These are phyloP conservation scores for Phaeotremella skinneri DNA, from an alignment of 768 basidiomycete species.

Conservation along the genomic window DNA sequence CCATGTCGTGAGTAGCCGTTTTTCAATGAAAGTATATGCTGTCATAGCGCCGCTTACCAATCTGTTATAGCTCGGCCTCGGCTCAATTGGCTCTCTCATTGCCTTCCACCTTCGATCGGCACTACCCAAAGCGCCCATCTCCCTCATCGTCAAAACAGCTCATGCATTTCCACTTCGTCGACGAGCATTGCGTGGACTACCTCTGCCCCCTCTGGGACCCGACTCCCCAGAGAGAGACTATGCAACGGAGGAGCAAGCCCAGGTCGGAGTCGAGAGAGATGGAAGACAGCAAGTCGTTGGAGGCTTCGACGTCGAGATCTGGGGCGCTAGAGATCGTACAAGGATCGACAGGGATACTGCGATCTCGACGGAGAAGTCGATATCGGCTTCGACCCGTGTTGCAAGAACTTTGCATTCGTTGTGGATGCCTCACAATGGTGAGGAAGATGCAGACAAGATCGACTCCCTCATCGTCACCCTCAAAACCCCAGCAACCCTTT, in stretches of 20 bases:
- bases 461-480: conserved; percentile 77
- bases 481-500: conserved; percentile 68
- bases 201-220: background rate
- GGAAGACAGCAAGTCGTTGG: conserved; percentile 20
- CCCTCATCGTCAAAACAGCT: conserved; percentile 63
- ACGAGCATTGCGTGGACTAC: background rate
- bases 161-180: conserved; percentile 2
- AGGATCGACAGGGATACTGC: background rate
- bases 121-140: conserved; percentile 55
- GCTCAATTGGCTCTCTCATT: conserved; percentile 77
- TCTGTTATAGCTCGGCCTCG: conserved; percentile 61
- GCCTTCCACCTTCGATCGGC: conserved; percentile 70
- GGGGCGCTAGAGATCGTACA: background rate
- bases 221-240: background rate
- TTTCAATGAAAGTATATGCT: background rate
- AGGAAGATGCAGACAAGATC: conserved; percentile 55
- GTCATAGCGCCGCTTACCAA: background rate
- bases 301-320: conserved; percentile 40
- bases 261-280: conserved; percentile 31
- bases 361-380: background rate
- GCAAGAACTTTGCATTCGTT: background rate
- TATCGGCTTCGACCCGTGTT: background rate
- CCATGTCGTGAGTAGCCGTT: conserved; percentile 43
- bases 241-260: background rate
- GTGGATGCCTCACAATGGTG: background rate